Base-by-base conservation (phyloP, 345 rosid species). In the Eucalyptus marginata region DNA sequence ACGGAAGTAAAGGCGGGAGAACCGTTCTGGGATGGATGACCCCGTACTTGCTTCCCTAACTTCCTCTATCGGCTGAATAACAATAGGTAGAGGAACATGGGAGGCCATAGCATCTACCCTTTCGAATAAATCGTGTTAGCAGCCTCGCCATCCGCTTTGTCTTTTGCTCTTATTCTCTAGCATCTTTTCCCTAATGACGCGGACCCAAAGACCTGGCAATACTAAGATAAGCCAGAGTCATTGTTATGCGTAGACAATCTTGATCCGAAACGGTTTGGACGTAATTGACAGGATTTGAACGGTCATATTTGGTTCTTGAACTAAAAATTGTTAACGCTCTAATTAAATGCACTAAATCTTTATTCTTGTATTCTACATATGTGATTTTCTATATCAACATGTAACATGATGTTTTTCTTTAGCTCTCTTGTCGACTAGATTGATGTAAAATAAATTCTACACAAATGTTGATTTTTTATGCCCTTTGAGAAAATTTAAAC, bases 211-310 rank as follows among this genome's bases (percentile, higher is more conserved):
- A 13, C 33, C 4, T 15, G 58, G 9, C 58, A 18, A 52, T 52
- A 20, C 58, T 3, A 54, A 20, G 20, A 54, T 20, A 54, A 54
- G 59, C 59, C 11, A 20, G 64, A 12, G n/a, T 58, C n/a, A 58
- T 24, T 25, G 66, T 5, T 58, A 25, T 58, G 13, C 29, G 2
- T 58, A 5, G 15, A 29, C 3, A 13, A 29, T 7, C 18, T n/a
- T n/a, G 18, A 13, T 6, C 9, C 0, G 4, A 13, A 29, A 64
- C 0, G 4, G 17, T 3, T 13, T 64, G 17, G 3, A 8, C 1
- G 11, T 18, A n/a, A 16, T 3, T 13, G 22, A n/a, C 9, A 36
- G 4, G 9, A 66, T 66, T 31, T n/a, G 40, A 66, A 66, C 12
- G 2, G 17, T 13, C 3, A 62, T 7, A 29, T 62, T 1, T 62